Percentiles rank a stretch among this genome's conserved stretches.
These are phyloP conservation scores for Scheffersomyces cryptocercus DNA, from an alignment of 1,139 yeast genomes.

Conservation along the genomic window DNA sequence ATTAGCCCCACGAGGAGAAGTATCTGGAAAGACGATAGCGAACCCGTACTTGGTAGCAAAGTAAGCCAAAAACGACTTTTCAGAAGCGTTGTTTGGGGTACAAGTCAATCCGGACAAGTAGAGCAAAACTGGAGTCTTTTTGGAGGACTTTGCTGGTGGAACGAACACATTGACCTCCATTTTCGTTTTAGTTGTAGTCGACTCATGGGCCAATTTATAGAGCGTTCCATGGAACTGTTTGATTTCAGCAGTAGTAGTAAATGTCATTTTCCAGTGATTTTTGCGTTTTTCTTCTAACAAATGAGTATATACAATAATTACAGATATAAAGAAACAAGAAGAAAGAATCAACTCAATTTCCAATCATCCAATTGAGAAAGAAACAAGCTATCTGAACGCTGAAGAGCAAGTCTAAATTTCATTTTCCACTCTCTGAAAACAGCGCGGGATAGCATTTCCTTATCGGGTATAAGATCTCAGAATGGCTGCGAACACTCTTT, in stretches of 20 bases:
- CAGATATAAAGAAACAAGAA: too few species aligned
- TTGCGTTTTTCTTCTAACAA: too few species aligned
- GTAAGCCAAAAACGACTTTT: conserved; percentile 85
- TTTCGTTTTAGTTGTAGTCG: conserved; percentile 60
- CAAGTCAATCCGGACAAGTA: conserved; percentile 92
- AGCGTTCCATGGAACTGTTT: conserved; percentile 75
- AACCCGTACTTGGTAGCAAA: conserved; percentile 82
- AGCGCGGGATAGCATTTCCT: too few species aligned
- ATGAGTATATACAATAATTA: too few species aligned
- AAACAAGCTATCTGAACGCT: too few species aligned
- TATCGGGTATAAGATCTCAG: too few species aligned
- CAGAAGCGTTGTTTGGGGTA: conserved; percentile 92
- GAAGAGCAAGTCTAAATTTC: too few species aligned
- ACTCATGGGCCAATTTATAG: conserved; percentile 72
- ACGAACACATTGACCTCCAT: conserved; percentile 86
- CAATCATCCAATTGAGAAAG: too few species aligned
- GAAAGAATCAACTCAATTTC: too few species aligned
- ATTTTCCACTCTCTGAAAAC: too few species aligned
- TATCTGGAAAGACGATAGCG: conserved; percentile 91
- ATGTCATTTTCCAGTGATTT: conserved; percentile 35
- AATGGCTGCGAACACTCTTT: too few species aligned
- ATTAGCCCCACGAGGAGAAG: conserved; percentile 94
- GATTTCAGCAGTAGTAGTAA: conserved; percentile 58
- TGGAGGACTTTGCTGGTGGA: conserved; percentile 49
- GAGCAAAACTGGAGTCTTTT: conserved; percentile 66